Base-by-base conservation (phyloP, 169 alveolate species). In the Eimeria necatrix region DNA sequence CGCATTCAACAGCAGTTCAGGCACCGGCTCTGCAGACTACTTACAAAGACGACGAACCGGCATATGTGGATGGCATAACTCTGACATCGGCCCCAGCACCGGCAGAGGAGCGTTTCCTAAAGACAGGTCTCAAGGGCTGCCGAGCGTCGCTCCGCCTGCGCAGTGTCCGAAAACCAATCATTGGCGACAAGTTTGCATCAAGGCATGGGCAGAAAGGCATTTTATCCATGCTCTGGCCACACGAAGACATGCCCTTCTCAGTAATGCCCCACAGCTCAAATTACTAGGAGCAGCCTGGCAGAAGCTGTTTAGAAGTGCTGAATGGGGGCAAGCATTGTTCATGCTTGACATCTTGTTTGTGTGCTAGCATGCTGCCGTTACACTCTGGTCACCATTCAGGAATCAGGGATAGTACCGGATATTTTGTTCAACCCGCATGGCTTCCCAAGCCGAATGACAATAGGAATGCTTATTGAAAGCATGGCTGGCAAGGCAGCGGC, bases 191-290 rank as follows among this genome's bases (percentile, higher is more conserved):
- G 97, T 99, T 99, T 97, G 99, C 99, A 64, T 98, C 99, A 9
- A 96, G 99, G 26, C 99, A 99, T 96, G 99, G 99, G 16, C 99
- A 99, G 97, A 99, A 99, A 97, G 99, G 99, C n/a, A 98, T 98
- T 49, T 92, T 98, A 87, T 97, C 98, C 56, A 97, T 97, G 52
- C 97, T 98, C 61, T 97, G 98, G 98, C 98, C 99, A 46, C 97
- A 97, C 81, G 97, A 97, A 71, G 99, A 98, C 94, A 98, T 98
- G 99, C 99, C 99, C 6, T 98, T 98, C 95, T 96, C 99, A 5
- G 99, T 93, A 71, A 60, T 96, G 52, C 68, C 3, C 49, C 70
- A n/a, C 76, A 22, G 46, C 88, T 22, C 8, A 10, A 22, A 48
- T 9, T 24, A 4, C 3, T 78, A 48, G 71, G 70, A 24, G 7